Conservation (phyloP, 2,329 filamentous ascomycete genomes). For the Ophiostoma perfectum region DNA sequence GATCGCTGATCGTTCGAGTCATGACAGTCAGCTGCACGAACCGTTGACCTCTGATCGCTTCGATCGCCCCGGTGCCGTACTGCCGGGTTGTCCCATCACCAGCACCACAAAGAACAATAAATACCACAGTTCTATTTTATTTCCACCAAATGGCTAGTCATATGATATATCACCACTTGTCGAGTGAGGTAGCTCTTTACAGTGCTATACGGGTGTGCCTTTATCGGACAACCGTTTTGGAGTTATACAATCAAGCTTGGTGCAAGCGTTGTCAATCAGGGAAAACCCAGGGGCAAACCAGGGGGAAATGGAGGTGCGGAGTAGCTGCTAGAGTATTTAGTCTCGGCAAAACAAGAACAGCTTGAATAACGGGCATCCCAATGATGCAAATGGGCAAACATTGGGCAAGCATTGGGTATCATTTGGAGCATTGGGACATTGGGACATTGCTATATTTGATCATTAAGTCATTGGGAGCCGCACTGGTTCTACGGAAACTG, state of each 20-base stretch:
- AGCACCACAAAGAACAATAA: background rate
- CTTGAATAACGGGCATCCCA: no score
- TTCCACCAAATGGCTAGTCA: background rate
- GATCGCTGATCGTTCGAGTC: slow-evolving; percentile 18
- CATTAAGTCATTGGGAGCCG: background rate
- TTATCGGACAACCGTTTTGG: background rate
- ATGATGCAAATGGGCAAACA: background rate
- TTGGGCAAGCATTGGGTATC: background rate
- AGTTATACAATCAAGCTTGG: background rate
- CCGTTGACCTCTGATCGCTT: background rate
- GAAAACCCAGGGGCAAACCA: background rate
- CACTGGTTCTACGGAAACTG: background rate
- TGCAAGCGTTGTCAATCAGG: background rate
- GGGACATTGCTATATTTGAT: background rate
- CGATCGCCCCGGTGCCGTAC: slow-evolving; percentile 2
- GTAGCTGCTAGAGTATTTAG: background rate
- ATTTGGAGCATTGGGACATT: background rate
- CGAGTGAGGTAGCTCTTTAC: background rate
- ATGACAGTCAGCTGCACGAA: background rate
- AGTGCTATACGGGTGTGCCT: background rate
- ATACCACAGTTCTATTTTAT: background rate
- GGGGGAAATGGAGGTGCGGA: background rate
- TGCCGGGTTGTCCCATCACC: background rate
- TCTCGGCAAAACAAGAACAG: no score
- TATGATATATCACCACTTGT: background rate